phyloP scores from a whole-genome alignment of 495 filamentous ascomycete species.

The Sordaria brevicollis region DNA sequence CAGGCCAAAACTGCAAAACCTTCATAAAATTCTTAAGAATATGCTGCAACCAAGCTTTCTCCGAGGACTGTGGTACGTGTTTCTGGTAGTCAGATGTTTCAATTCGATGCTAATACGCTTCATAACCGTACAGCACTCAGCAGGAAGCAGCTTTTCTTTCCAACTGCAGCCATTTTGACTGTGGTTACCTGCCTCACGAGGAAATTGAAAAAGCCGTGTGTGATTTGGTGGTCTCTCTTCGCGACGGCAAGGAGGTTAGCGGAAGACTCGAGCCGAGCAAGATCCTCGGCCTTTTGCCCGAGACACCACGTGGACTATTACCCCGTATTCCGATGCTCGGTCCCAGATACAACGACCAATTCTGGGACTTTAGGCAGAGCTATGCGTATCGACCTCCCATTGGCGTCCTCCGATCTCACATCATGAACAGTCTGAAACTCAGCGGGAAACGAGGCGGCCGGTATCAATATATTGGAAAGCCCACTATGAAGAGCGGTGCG shows the following conservation, averaged over 20 bases:
- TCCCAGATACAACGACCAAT: background rate
- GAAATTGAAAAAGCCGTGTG: background rate
- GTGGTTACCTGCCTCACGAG: background rate
- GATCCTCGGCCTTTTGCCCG: background rate
- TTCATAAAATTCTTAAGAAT: background rate
- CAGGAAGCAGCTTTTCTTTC: background rate
- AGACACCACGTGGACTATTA: background rate
- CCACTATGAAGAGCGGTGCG: background rate
- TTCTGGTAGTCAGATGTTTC: background rate
- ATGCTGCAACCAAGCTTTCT: background rate
- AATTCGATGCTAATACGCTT: background rate
- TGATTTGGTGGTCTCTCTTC: background rate
- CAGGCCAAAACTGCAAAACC: background rate
- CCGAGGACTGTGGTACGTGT: background rate
- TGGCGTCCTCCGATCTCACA: background rate
- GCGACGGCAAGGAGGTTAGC: background rate
- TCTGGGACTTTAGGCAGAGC: background rate
- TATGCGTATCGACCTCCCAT: background rate
- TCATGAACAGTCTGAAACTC: background rate
- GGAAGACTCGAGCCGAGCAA: background rate
- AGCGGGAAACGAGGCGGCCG: background rate
- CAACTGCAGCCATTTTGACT: background rate
- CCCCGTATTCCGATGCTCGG: background rate
- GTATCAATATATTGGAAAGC: background rate
- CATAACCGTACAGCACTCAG: background rate